Percentiles rank a stretch among this genome's conserved stretches.
These are phyloP conservation scores for Amanita brunnescens DNA, from an alignment of 768 basidiomycete genomes.

Conservation along the genomic window DNA sequence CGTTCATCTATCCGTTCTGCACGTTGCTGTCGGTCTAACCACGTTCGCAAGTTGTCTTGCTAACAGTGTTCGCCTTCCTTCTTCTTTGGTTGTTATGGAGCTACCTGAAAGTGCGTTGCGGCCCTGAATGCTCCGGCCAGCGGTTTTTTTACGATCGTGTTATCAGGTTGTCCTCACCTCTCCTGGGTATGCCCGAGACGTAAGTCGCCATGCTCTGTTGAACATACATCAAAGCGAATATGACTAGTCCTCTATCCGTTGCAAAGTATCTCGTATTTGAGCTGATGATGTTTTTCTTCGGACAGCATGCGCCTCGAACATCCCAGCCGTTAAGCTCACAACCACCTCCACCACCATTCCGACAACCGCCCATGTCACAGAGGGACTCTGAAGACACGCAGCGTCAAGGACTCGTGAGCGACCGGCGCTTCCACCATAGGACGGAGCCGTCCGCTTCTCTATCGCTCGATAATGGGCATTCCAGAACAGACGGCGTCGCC, in stretches of 20 bases:
- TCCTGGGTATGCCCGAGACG: slow-evolving; percentile 63
- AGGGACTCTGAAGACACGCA: neutral
- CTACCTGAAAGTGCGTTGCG: slow-evolving; percentile 51
- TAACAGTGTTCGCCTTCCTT: slow-evolving; percentile 55
- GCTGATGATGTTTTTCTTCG: neutral
- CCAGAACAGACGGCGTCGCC: slow-evolving; percentile 23
- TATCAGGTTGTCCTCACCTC: slow-evolving; percentile 53
- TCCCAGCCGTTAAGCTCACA: neutral
- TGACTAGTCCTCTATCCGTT: too few relatives aligned
- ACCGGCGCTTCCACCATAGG: neutral
- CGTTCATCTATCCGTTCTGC: slow-evolving; percentile 13
- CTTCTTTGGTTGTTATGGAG: slow-evolving; percentile 72
- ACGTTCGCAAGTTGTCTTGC: slow-evolving; percentile 46
- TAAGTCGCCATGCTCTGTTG: slow-evolving; percentile 25
- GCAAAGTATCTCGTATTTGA: too few relatives aligned
- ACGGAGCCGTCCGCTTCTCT: slow-evolving; percentile 7
- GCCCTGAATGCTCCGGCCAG: slow-evolving; percentile 11
- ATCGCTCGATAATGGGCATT: slow-evolving; percentile 6
- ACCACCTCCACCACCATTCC: neutral
- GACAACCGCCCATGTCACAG: neutral
- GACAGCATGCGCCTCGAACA: neutral
- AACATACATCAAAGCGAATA: too few relatives aligned
- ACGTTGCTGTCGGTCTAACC: slow-evolving; percentile 1
- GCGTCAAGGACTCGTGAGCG: neutral
- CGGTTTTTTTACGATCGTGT: neutral